These are phyloP conservation scores for Piper longum DNA, from an alignment of 164 flowering plant genomes.

Conservation along the genomic window DNA sequence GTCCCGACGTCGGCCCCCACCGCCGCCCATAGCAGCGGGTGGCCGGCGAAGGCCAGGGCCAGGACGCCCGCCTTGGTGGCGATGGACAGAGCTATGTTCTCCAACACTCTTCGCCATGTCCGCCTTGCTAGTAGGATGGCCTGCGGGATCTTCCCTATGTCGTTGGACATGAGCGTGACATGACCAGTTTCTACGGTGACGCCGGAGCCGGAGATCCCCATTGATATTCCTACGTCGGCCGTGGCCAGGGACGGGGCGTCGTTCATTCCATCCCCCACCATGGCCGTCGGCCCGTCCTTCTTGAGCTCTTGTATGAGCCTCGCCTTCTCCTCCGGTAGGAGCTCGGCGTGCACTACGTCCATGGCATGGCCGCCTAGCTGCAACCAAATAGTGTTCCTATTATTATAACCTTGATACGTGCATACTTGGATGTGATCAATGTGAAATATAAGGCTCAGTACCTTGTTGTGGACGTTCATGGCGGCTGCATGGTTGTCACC, in stretches of 20 bases:
- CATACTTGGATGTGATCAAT: not conserved
- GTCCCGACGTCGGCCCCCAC: slow-evolving; percentile 85
- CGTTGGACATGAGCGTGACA: slow-evolving; percentile 76
- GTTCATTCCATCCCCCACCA: slow-evolving; percentile 91
- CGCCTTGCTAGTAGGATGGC: slow-evolving; percentile 40
- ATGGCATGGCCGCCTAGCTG: slow-evolving; percentile 58
- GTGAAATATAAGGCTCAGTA: slow-evolving; percentile 2
- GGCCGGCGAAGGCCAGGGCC: slow-evolving; percentile 60
- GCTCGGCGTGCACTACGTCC: slow-evolving; percentile 63
- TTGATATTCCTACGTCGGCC: slow-evolving; percentile 85
- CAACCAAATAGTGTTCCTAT: slow-evolving; percentile 2
- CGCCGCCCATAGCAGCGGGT: slow-evolving; percentile 88
- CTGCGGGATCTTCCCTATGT: slow-evolving; percentile 57
- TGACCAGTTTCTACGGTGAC: slow-evolving; percentile 79
- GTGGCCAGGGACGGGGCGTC: slow-evolving; percentile 91
- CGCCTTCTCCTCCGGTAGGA: slow-evolving; percentile 81
- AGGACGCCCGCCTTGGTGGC: slow-evolving; percentile 50
- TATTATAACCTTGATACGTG: not conserved
- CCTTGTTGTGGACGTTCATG: slow-evolving; percentile 62
- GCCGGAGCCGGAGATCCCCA: slow-evolving; percentile 94
- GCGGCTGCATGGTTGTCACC: slow-evolving; percentile 79
- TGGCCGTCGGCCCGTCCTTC: slow-evolving; percentile 47
- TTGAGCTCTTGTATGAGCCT: slow-evolving; percentile 38
- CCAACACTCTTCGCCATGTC: slow-evolving; percentile 35
- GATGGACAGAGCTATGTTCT: slow-evolving; percentile 54